Percentiles rank a stretch among this genome's conserved stretches.
Evolutionary conservation across 2,329 filamentous ascomycete species (phyloP).

Genomic region (Ceratocystiopsis sp.): DNA sequence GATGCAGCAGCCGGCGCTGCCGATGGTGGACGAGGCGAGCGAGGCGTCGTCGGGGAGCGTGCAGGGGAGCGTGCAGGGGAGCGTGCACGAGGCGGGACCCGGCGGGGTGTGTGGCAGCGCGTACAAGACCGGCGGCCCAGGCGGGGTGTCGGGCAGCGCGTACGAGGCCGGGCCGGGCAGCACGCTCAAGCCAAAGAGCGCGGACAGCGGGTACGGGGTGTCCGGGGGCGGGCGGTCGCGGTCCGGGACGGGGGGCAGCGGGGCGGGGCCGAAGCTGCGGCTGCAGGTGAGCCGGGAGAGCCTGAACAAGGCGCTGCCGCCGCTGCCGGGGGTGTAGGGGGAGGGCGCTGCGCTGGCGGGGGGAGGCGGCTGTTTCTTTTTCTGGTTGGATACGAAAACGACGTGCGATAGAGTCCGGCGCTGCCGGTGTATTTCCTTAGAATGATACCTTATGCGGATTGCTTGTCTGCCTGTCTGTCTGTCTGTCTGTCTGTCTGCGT

Average conservation of each 20-base stretch:
- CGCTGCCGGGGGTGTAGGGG: constrained; percentile 25
- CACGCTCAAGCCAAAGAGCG: constrained; percentile 26
- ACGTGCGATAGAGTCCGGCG: too few relatives aligned
- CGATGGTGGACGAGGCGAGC: constrained; percentile 79
- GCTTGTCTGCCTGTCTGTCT: background rate
- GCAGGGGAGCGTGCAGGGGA: too few relatives aligned
- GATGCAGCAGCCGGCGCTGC: constrained; percentile 39
- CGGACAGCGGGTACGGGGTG: constrained; percentile 30
- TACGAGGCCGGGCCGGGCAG: too few relatives aligned
- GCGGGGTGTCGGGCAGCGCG: too few relatives aligned
- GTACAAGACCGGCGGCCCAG: too few relatives aligned
- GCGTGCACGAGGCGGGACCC: too few relatives aligned
- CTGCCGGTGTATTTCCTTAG: too few relatives aligned
- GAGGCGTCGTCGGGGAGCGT: constrained; percentile 47
- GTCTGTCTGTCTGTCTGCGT: constrained; percentile 6
- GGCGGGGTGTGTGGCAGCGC: too few relatives aligned
- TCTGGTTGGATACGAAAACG: background rate
- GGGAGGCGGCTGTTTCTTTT: constrained; percentile 9
- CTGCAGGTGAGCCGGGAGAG: constrained; percentile 35
- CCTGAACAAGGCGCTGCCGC: constrained; percentile 42
- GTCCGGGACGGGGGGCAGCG: constrained; percentile 10
- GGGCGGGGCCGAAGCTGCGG: constrained; percentile 15
- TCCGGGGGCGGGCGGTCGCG: constrained; percentile 11
- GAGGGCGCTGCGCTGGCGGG: constrained; percentile 1
- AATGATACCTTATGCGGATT: too few relatives aligned